Evolutionary conservation across 371 early-diverging fungal genomes (phyloP).

Genomic region (Entomophthora muscae): DNA sequence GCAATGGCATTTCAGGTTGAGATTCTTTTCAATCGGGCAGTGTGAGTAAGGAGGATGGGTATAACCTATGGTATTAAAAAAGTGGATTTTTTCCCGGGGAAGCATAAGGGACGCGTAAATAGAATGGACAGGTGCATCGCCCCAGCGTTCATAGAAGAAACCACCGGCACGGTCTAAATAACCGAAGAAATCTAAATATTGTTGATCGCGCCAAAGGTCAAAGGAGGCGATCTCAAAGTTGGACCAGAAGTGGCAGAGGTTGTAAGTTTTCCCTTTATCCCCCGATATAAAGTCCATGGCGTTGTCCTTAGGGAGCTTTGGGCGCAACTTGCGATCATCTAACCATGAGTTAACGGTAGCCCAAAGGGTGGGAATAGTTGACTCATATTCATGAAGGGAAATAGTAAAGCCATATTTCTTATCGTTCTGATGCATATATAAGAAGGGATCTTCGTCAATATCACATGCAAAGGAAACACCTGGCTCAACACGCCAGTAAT

Average conservation of each 20-base stretch:
- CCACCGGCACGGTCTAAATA: constrained; percentile 67
- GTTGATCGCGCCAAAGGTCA: constrained; percentile 48
- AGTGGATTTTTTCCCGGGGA: constrained; percentile 54
- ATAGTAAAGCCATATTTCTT: constrained; percentile 78
- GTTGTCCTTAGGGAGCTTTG: constrained; percentile 18
- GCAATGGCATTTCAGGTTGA: constrained; percentile 44
- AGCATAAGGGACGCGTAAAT: constrained; percentile 53
- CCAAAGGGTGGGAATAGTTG: constrained; percentile 75
- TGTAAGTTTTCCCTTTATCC: constrained; percentile 15
- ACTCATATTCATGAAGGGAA: constrained; percentile 47
- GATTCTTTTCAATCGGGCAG: constrained; percentile 34
- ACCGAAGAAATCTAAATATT: constrained; percentile 58
- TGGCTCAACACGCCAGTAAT: constrained; percentile 96
- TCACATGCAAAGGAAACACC: constrained; percentile 70
- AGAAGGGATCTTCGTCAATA: constrained; percentile 80
- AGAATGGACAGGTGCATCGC: constrained; percentile 92
- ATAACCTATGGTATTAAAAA: constrained; percentile 75
- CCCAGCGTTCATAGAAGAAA: constrained; percentile 93
- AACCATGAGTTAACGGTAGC: constrained; percentile 33
- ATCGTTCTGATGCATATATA: constrained; percentile 60
- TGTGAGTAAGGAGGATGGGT: constrained; percentile 43
- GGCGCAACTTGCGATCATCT: constrained; percentile 18
- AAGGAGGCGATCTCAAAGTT: constrained; percentile 93
- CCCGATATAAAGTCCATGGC: constrained; percentile 15
- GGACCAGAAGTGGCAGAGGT: constrained; percentile 84